Conservation (phyloP, 805 yeast genomes). For the Ogataea methanolica region DNA sequence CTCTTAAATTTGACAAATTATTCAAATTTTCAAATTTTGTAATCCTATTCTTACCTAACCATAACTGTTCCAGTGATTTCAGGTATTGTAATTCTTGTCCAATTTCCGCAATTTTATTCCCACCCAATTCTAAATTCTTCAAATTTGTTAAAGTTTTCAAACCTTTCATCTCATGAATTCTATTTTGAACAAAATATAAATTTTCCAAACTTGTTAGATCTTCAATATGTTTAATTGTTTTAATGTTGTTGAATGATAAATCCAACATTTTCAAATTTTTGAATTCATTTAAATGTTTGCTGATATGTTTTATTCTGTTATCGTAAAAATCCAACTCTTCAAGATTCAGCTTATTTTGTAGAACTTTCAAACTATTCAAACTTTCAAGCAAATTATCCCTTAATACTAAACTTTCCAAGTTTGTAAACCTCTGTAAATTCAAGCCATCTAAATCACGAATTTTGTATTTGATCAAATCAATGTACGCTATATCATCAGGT, state of each 20-base stretch:
- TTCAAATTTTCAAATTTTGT: conserved; percentile 57
- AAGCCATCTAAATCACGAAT: conserved; percentile 60
- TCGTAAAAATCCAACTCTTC: conserved; percentile 88
- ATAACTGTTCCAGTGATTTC: conserved; percentile 61
- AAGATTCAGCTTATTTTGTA: conserved; percentile 46
- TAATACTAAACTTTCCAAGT: conserved; percentile 59
- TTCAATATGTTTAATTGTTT: conserved; percentile 75
- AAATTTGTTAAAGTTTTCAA: conserved; percentile 52
- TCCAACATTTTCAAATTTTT: conserved; percentile 59
- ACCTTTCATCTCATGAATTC: conserved; percentile 67
- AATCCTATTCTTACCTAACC: conserved; percentile 91
- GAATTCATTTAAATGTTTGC: conserved; percentile 61
- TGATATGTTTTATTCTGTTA: conserved; percentile 83
- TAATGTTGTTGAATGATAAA: conserved; percentile 84
- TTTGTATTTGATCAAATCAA: conserved; percentile 69
- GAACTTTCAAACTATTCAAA: conserved; percentile 62
- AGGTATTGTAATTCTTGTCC: conserved; percentile 53
- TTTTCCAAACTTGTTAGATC: conserved; percentile 57
- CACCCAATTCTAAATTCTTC: conserved; percentile 82
- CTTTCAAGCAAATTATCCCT: conserved; percentile 80
- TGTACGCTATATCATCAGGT: conserved; percentile 51
- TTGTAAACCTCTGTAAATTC: conserved; percentile 48
- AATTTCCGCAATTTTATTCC: conserved; percentile 64
- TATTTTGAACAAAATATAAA: conserved; percentile 85
- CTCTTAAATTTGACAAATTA: conserved; percentile 55